phyloP scores from a whole-genome alignment of 2,329 filamentous ascomycete genomes.

The Arthrobotrys conoides region DNA sequence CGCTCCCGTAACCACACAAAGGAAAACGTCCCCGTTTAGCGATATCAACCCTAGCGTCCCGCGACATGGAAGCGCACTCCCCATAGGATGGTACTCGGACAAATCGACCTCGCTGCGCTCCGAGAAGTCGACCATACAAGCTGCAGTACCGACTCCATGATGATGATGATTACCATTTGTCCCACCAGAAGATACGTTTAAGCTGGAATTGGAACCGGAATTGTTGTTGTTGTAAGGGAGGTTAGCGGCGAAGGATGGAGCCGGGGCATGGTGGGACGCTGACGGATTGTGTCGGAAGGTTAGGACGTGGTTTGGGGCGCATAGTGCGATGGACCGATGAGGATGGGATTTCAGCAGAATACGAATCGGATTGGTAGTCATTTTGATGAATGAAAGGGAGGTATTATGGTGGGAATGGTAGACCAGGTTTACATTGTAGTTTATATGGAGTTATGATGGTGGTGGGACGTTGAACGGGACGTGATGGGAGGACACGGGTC shows the following conservation, averaged over 20 bases:
- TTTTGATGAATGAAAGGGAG: conserved; percentile 43
- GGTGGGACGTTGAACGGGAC: conserved; percentile 23
- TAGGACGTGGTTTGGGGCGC: conserved; percentile 82
- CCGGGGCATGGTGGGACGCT: conserved; percentile 67
- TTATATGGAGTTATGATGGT: conserved; percentile 15
- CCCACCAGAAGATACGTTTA: conserved; percentile 60
- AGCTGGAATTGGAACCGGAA: conserved; percentile 64
- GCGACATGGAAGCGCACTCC: conserved; percentile 77
- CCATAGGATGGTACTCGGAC: conserved; percentile 81
- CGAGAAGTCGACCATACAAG: conserved; percentile 91
- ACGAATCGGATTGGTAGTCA: conserved; percentile 72
- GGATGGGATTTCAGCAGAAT: conserved; percentile 89
- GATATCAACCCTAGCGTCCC: conserved; percentile 91
- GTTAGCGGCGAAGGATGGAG: conserved; percentile 64
- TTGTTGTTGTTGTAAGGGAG: conserved; percentile 50
- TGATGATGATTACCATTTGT: conserved; percentile 60
- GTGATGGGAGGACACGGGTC: conserved; percentile 44
- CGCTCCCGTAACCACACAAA: conserved; percentile 88
- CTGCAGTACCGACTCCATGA: conserved; percentile 67
- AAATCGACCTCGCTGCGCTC: conserved; percentile 76
- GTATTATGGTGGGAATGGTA: conserved; percentile 16
- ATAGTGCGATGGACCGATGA: conserved; percentile 87
- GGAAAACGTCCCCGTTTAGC: conserved; percentile 85
- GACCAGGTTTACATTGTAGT: conserved; percentile 36
- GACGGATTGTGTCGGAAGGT: conserved; percentile 84